Conservation (phyloP, 768 basidiomycete species). For the Imleria badia region DNA sequence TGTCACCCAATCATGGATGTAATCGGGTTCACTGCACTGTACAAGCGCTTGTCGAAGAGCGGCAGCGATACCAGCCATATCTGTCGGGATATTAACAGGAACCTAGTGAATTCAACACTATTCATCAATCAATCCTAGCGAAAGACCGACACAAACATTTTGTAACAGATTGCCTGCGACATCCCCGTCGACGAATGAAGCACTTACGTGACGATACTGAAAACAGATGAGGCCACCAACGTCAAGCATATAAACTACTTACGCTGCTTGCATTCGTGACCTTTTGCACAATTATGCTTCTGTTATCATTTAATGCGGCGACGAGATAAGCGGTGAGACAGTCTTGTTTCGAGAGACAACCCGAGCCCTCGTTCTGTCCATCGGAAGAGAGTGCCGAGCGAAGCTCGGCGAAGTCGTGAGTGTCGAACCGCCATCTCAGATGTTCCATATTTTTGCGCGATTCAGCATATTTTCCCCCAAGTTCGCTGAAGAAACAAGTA, state of each 20-base stretch:
- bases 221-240: not conserved
- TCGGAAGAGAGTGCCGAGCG: constrained; percentile 10
- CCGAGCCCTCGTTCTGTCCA: not conserved
- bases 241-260: constrained; percentile 1
- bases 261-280: constrained; percentile 33
- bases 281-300: constrained; percentile 7
- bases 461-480: constrained; percentile 13
- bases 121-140: not conserved
- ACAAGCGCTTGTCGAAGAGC: constrained; percentile 17
- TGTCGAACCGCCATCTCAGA: constrained; percentile 18
- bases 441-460: constrained; percentile 10
- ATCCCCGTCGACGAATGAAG: constrained; percentile 18
- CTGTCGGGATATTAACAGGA: constrained; percentile 13
- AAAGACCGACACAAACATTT: constrained; percentile 15
- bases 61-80: constrained; percentile 18
- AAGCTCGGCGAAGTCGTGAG: constrained; percentile 13
- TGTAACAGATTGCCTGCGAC: constrained; percentile 21
- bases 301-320: constrained; percentile 19
- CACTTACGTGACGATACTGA: constrained; percentile 20
- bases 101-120: not conserved
- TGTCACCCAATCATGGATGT: constrained; percentile 18
- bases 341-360: constrained; percentile 27
- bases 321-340: constrained; percentile 31
- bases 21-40: constrained; percentile 12
- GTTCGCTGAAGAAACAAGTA: constrained; percentile 16